A percentile compares a stretch with the other conserved stretches of the same genome.
These are phyloP conservation scores for Hymenoscyphus albidus DNA, from an alignment of 2,329 filamentous ascomycete genomes.

Conservation along the genomic window DNA sequence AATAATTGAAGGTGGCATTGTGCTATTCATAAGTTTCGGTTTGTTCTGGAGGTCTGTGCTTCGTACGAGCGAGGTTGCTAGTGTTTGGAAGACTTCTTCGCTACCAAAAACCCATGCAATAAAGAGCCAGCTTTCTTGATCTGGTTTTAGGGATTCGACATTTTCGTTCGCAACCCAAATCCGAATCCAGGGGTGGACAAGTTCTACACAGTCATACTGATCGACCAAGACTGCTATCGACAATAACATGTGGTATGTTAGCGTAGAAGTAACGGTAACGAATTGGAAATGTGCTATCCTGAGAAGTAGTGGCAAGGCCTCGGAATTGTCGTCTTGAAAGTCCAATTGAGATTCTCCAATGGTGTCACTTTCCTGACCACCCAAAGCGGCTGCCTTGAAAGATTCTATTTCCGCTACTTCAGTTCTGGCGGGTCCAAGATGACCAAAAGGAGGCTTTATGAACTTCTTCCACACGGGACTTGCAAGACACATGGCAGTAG, in stretches of 20 bases:
- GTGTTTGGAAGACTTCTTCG: neutral
- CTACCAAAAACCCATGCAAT: constrained; percentile 10
- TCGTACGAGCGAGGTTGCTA: neutral
- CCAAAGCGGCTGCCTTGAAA: neutral
- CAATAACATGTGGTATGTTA: neutral
- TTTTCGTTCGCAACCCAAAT: neutral
- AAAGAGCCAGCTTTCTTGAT: neutral
- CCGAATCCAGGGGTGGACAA: neutral
- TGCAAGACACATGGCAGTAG: constrained; percentile 11
- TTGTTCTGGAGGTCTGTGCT: neutral
- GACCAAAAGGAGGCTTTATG: neutral
- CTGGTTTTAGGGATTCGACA: neutral
- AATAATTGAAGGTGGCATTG: neutral
- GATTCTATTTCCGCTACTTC: neutral
- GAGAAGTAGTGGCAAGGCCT: neutral
- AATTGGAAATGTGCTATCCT: neutral
- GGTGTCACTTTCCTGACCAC: neutral
- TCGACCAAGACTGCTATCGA: neutral
- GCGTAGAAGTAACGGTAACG: neutral
- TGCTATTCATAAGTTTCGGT: neutral
- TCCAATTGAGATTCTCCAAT: neutral
- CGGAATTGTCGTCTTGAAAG: neutral
- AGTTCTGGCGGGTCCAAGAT: too few species aligned
- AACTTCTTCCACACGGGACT: constrained; percentile 19
- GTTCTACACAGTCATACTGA: neutral